Evolutionary conservation across 768 basidiomycete species (phyloP).

Genomic region (Pisolithus orientalis): DNA sequence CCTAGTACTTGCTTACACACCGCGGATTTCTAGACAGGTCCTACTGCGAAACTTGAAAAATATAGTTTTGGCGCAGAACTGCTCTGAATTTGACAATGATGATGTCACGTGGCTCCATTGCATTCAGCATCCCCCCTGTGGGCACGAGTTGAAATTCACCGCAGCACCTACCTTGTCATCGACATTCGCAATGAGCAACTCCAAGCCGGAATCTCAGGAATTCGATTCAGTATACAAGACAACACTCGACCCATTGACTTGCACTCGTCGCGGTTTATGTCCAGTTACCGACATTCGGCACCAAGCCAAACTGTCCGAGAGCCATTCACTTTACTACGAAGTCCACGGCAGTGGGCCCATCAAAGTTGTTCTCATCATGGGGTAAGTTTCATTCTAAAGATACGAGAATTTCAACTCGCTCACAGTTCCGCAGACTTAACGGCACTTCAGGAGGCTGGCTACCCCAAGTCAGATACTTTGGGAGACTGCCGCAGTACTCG

Average conservation of each 20-base stretch:
- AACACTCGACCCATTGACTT: slow-evolving; percentile 55
- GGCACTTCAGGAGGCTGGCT: slow-evolving; percentile 58
- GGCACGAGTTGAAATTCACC: not conserved
- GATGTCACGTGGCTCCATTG: not conserved
- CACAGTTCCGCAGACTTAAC: slow-evolving; percentile 44
- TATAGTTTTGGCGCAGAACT: no score
- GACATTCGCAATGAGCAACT: slow-evolving; percentile 1
- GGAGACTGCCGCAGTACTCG: slow-evolving; percentile 45
- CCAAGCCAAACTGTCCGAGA: slow-evolving; percentile 46
- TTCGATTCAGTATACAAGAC: slow-evolving; percentile 27
- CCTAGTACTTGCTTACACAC: no score
- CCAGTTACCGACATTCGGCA: slow-evolving; percentile 52
- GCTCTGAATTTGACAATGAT: no score
- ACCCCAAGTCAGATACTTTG: slow-evolving; percentile 60
- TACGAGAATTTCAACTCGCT: not conserved
- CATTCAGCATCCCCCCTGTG: not conserved
- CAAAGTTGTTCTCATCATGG: slow-evolving; percentile 77
- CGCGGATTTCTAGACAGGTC: no score
- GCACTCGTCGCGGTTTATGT: slow-evolving; percentile 68
- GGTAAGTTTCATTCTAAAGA: slow-evolving; percentile 27
- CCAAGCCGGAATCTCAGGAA: slow-evolving; percentile 7
- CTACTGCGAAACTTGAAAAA: no score
- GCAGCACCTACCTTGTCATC: not conserved
- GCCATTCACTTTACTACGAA: slow-evolving; percentile 75
- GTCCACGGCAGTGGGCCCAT: slow-evolving; percentile 62